Conservation (phyloP, 441 rosid species). For the Populus hybrid region DNA sequence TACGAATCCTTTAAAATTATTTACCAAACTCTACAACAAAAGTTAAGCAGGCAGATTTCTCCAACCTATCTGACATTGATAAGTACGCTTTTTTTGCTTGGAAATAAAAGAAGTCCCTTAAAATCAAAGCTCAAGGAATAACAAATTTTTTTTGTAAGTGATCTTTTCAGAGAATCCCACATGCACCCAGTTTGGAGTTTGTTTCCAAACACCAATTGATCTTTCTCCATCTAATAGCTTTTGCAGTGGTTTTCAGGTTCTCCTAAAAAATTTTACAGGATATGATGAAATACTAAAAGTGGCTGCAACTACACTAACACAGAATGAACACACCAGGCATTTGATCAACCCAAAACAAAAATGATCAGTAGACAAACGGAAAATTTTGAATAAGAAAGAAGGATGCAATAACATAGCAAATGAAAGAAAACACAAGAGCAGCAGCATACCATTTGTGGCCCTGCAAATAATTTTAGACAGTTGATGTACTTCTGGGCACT, state of each 20-base stretch:
- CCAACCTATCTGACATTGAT: no score
- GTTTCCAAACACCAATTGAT: background rate
- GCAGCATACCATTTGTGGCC: conserved; percentile 60
- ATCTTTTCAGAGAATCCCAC: background rate
- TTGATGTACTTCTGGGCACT: conserved; percentile 57
- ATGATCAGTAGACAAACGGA: background rate
- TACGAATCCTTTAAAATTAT: background rate
- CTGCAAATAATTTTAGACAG: conserved; percentile 56
- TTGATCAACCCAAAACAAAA: background rate
- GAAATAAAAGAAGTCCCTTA: background rate
- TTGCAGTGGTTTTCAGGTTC: background rate
- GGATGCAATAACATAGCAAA: conserved; percentile 1
- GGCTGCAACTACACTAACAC: background rate
- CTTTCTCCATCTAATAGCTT: background rate
- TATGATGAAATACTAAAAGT: background rate
- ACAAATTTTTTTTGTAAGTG: background rate
- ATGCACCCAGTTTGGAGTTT: conserved; percentile 5
- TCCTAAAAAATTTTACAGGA: background rate
- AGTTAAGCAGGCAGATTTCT: no score
- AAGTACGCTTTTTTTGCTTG: background rate
- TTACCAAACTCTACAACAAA: no score
- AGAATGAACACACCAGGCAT: background rate
- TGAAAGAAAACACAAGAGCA: conserved; percentile 12
- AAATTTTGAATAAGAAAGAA: background rate
- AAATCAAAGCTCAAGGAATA: background rate